Percentiles rank a stretch among this genome's conserved stretches.
Evolutionary conservation across 768 basidiomycete species (phyloP).

Genomic region (Phanerodontia chrysosporium): DNA sequence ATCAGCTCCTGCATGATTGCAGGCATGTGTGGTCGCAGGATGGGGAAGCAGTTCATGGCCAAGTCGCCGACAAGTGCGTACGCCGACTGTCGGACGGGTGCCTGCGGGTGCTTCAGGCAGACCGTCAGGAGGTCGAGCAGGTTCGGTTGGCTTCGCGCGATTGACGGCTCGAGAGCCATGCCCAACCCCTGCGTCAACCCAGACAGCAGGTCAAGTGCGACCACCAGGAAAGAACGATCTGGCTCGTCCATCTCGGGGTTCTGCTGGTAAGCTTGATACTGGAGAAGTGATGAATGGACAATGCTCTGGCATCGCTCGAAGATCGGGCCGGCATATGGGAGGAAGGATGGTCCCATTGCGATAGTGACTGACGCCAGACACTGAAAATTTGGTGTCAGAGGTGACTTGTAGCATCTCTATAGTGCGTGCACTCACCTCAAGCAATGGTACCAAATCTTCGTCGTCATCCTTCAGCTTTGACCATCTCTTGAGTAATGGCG

Average conservation of each 20-base stretch:
- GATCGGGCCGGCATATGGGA: conserved; percentile 84
- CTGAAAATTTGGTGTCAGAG: conserved; percentile 35
- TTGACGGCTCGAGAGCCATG: conserved; percentile 67
- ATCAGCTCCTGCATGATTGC: conserved; percentile 89
- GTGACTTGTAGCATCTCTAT: neutral
- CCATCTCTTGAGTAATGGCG: conserved; percentile 89
- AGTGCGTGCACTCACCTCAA: conserved; percentile 63
- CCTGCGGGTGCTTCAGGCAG: conserved; percentile 94
- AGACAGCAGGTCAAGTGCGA: conserved; percentile 93
- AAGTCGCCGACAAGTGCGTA: conserved; percentile 98
- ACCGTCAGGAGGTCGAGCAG: conserved; percentile 78
- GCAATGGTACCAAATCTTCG: conserved; percentile 86
- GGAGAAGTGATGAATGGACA: conserved; percentile 75
- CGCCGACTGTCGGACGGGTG: conserved; percentile 91
- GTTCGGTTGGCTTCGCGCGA: conserved; percentile 66
- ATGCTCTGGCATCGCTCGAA: conserved; percentile 89
- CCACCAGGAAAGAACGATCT: conserved; percentile 95
- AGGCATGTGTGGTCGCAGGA: conserved; percentile 82
- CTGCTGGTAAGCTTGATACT: conserved; percentile 85
- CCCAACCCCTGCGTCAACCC: conserved; percentile 94
- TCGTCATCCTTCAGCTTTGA: conserved; percentile 87
- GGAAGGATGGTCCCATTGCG: conserved; percentile 87
- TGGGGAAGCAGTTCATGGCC: conserved; percentile 90
- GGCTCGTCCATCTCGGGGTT: conserved; percentile 92
- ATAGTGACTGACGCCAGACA: conserved; percentile 97